phyloP scores from a whole-genome alignment of 495 filamentous ascomycete species.

The Thermothielavioides terrestris region DNA sequence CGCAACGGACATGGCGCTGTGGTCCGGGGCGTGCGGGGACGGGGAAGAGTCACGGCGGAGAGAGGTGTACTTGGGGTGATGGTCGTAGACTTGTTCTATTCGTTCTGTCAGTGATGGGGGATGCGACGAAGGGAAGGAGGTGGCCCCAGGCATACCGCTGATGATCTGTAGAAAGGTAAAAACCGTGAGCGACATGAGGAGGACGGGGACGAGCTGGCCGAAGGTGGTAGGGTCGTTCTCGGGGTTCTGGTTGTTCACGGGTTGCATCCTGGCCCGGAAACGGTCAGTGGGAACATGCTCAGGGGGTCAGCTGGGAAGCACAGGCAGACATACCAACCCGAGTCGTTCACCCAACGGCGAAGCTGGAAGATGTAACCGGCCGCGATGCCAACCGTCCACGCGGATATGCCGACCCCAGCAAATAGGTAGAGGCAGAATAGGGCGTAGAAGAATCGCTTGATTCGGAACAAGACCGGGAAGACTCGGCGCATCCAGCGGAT shows the following conservation, averaged over 20 bases:
- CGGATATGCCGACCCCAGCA: conserved; percentile 15
- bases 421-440: conserved; percentile 23
- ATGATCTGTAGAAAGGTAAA: conserved; percentile 31
- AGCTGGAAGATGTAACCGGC: conserved; percentile 21
- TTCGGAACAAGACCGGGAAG: conserved; percentile 3
- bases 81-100: background rate
- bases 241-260: conserved; percentile 11
- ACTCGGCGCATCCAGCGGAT: background rate
- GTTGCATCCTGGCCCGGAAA: conserved; percentile 9
- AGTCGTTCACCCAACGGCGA: conserved; percentile 23
- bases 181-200: conserved; percentile 27
- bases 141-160: conserved; percentile 18
- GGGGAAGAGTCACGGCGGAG: too few species aligned
- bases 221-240: conserved; percentile 32
- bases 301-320: background rate
- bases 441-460: conserved; percentile 11
- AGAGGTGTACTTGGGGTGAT: background rate
- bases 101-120: background rate
- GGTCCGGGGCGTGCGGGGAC: too few species aligned
- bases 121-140: background rate
- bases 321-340: conserved; percentile 17
- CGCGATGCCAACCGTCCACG: conserved; percentile 13
- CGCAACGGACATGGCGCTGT: too few species aligned
- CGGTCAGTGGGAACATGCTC: too few species aligned
- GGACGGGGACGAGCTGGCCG: conserved; percentile 32